A percentile compares a stretch with the other conserved stretches of the same genome.
Evolutionary conservation across 768 basidiomycete genomes (phyloP).

Genomic region (Tulasnella sp.): DNA sequence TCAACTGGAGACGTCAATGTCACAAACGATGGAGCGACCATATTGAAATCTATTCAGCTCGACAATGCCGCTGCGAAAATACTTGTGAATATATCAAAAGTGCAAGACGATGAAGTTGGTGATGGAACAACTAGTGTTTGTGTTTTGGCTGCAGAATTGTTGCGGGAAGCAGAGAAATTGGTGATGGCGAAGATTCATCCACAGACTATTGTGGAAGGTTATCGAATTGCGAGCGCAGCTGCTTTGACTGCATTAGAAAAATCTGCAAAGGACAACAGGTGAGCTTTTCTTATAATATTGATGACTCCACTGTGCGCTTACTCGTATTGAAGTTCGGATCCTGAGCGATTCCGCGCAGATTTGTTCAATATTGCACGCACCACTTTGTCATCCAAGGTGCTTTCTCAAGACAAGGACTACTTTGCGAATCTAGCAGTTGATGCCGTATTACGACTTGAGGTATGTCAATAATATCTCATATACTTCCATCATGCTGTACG

Average conservation of each 20-base stretch:
- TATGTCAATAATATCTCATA: slow-evolving; percentile 20
- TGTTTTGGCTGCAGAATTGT: slow-evolving; percentile 78
- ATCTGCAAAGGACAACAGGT: slow-evolving; percentile 76
- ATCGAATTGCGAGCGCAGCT: slow-evolving; percentile 75
- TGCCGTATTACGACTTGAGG: slow-evolving; percentile 86
- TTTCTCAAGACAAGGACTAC: slow-evolving; percentile 93
- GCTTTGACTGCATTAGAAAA: slow-evolving; percentile 75
- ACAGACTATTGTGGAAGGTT: slow-evolving; percentile 95
- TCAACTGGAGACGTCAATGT: slow-evolving; percentile 89
- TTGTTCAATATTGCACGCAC: slow-evolving; percentile 94
- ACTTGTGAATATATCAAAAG: slow-evolving; percentile 97
- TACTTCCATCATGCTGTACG: not conserved
- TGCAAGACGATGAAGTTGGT: slow-evolving; percentile 99
- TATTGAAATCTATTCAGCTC: slow-evolving; percentile 90
- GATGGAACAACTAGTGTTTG: slow-evolving; percentile 90
- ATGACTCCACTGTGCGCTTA: not conserved
- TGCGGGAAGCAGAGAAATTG: slow-evolving; percentile 91
- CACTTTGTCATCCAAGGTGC: slow-evolving; percentile 89
- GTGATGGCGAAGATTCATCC: slow-evolving; percentile 90
- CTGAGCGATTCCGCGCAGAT: slow-evolving; percentile 67
- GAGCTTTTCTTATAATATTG: slow-evolving; percentile 24
- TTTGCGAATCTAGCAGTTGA: slow-evolving; percentile 97
- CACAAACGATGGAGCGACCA: slow-evolving; percentile 98
- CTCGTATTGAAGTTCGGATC: slow-evolving; percentile 35
- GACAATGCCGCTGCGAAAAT: slow-evolving; percentile 99